Percentiles rank a stretch among this genome's conserved stretches.
phyloP scores from a whole-genome alignment of 768 basidiomycete genomes.

The Calocera cornea region DNA sequence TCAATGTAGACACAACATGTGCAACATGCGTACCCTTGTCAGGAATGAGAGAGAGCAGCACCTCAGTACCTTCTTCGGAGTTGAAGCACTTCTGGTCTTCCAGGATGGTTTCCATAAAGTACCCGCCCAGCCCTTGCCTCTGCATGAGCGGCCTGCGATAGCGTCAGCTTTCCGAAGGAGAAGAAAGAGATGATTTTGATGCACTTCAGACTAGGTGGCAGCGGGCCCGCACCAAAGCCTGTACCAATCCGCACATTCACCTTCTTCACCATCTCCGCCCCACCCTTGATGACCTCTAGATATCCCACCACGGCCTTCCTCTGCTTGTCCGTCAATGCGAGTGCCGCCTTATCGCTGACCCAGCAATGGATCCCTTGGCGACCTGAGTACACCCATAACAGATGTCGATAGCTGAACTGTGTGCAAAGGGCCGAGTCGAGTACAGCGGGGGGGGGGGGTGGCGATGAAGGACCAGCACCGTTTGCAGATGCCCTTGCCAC shows the following conservation, averaged over 20 bases:
- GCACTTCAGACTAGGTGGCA: slow-evolving; percentile 67
- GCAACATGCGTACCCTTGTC: slow-evolving; percentile 31
- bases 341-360: slow-evolving; percentile 81
- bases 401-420: slow-evolving; percentile 79
- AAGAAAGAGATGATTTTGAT: slow-evolving; percentile 16
- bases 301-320: slow-evolving; percentile 75
- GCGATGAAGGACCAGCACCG: slow-evolving; percentile 93
- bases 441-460: slow-evolving; percentile 76
- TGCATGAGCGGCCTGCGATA: neutral
- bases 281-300: slow-evolving; percentile 68
- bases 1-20: neutral
- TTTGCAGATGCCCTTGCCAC: slow-evolving; percentile 76
- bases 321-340: slow-evolving; percentile 84
- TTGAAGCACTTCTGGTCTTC: slow-evolving; percentile 75
- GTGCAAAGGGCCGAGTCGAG: slow-evolving; percentile 65
- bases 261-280: slow-evolving; percentile 69
- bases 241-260: slow-evolving; percentile 53
- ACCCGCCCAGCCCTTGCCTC: slow-evolving; percentile 27
- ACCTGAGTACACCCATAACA: slow-evolving; percentile 98
- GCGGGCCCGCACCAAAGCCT: slow-evolving; percentile 22
- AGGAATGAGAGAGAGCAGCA: slow-evolving; percentile 60
- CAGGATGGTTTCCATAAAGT: slow-evolving; percentile 58
- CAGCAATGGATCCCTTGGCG: slow-evolving; percentile 97
- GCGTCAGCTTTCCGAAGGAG: neutral
- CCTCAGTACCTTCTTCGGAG: slow-evolving; percentile 54